These are phyloP conservation scores for Schizothecium vesticola DNA, from an alignment of 495 filamentous ascomycete species.

Conservation along the genomic window DNA sequence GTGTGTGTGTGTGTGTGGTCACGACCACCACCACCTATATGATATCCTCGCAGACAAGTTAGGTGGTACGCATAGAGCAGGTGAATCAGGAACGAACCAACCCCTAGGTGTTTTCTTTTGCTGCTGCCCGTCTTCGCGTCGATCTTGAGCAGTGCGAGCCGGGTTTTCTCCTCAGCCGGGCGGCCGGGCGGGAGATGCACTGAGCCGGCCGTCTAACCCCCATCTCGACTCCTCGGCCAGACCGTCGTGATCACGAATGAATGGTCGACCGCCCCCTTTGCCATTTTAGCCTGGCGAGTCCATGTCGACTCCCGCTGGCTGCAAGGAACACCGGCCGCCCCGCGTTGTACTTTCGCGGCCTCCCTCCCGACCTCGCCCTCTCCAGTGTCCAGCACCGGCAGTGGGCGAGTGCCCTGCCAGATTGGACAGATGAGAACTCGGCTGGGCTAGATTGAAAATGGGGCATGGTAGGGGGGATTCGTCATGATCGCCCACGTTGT, in stretches of 20 bases:
- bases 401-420: not conserved
- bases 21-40: not conserved
- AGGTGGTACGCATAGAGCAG: not conserved
- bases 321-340: slow-evolving; percentile 25
- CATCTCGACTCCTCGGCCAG: not conserved
- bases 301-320: slow-evolving; percentile 14
- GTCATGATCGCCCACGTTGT: slow-evolving; percentile 8
- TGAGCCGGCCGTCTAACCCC: not conserved
- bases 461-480: not conserved
- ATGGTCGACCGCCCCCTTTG: not conserved
- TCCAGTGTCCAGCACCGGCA: not conserved
- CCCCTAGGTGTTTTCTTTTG: not conserved
- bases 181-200: slow-evolving; percentile 5
- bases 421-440: not conserved
- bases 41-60: not conserved
- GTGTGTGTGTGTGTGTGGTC: not conserved
- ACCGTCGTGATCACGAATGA: not conserved
- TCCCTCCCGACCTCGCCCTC: not conserved
- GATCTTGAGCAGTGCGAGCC: slow-evolving; percentile 7
- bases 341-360: not conserved
- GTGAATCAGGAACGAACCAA: not conserved
- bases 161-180: slow-evolving; percentile 8
- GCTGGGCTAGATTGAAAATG: not conserved
- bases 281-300: slow-evolving; percentile 27
- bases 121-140: no score